These are phyloP conservation scores for Backusella australiensis DNA, from an alignment of 192 early-diverging fungal genomes.

Conservation along the genomic window DNA sequence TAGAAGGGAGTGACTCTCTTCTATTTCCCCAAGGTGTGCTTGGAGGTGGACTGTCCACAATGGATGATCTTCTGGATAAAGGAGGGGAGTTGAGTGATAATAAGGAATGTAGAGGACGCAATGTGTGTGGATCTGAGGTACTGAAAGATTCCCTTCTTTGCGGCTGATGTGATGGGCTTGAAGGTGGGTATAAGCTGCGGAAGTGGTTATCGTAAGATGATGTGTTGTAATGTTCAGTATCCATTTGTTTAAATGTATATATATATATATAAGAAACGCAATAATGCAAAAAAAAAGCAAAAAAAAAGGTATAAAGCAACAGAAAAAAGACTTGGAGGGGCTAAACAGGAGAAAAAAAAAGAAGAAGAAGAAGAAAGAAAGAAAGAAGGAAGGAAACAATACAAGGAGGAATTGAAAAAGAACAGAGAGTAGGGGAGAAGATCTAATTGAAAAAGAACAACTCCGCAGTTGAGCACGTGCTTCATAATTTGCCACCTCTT, in stretches of 20 bases:
- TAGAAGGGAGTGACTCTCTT: slow-evolving; percentile 18
- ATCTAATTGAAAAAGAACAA: not conserved
- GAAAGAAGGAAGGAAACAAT: not conserved
- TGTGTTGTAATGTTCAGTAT: not conserved
- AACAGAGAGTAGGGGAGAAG: not conserved
- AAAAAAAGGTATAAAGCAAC: not conserved
- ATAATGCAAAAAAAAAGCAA: not conserved
- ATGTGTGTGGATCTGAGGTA: slow-evolving; percentile 20
- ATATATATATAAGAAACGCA: not conserved
- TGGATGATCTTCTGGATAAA: slow-evolving; percentile 15
- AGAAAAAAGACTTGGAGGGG: not conserved
- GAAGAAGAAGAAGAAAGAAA: not conserved
- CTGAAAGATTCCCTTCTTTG: slow-evolving; percentile 29
- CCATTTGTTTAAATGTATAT: not conserved
- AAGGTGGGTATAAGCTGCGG: not conserved
- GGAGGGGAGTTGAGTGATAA: slow-evolving; percentile 27
- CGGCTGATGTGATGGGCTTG: slow-evolving; percentile 2
- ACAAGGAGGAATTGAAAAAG: not conserved
- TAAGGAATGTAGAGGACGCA: slow-evolving; percentile 16
- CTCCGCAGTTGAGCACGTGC: slow-evolving; percentile 6
- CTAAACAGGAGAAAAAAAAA: not conserved
- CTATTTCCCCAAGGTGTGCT: slow-evolving; percentile 10
- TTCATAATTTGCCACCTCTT: slow-evolving; percentile 7
- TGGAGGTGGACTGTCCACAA: slow-evolving; percentile 11
- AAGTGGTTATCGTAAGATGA: not conserved